Evolutionary conservation across 2,329 filamentous ascomycete genomes (phyloP), one percentile per base, ranked within the genome.

Genomic region (Phialophora verrucosa): DNA sequence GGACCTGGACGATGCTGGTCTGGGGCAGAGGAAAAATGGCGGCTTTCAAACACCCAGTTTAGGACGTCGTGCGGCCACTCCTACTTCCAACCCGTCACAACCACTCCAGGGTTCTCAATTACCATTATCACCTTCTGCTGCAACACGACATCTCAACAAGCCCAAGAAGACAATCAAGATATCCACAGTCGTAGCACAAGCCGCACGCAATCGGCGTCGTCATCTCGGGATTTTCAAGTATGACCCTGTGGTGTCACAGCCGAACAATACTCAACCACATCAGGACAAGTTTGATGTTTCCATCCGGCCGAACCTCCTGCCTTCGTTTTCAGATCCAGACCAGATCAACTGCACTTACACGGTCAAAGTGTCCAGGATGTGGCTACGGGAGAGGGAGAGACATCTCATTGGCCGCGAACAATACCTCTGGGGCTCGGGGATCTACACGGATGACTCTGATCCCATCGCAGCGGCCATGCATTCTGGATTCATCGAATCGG

Each of bases 361-460:
- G 0, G 85, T 99, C 67, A 92, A 95, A 73, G 88, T 99, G 6
- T 90, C 93, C 1, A 88, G 91, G 31, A 87, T 91, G 56, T 92
- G 95, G 73, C 82, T 99, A 7, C 87, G 86, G 8, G 78, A 87
- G 0, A 79, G 83, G 7, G 87, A 91, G 27, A 86, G 94, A 32
- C 91, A 95, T 75, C 91, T 96, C 71, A 93, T 98, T 59, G 96
- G 93, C 11, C 81, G 87, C 7, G 87, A 92, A 38, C 86, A 90
- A 23, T 91, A 91, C 7, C 78, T 99, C 0, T 99, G 94, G 93
- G 95, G 95, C 0, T 95, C 92, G 0, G 93, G 96, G 44, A 86
- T 99, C 6, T 98, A 98, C 76, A 96, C 93, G 0, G 95, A 99
- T 73, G 95, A 99, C 78, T 97, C 93, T 0, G 95, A 99, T 75